A percentile compares a stretch with the other conserved stretches of the same genome.
These are phyloP conservation scores for Cytospora piceae DNA, from an alignment of 2,329 filamentous ascomycete species.

Conservation along the genomic window DNA sequence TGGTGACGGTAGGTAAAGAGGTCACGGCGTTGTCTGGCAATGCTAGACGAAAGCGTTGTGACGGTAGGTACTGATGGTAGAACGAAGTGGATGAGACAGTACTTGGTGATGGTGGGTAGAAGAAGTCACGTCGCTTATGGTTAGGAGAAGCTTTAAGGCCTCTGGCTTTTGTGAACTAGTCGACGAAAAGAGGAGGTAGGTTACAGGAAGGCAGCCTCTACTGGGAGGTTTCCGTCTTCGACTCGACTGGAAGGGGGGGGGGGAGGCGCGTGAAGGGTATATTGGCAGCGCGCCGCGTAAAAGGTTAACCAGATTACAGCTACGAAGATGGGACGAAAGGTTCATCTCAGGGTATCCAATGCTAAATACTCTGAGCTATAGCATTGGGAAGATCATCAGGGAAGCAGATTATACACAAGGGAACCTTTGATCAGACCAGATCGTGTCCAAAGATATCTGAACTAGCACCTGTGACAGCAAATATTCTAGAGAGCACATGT, in stretches of 20 bases:
- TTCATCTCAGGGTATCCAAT: background rate
- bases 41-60: too few species aligned
- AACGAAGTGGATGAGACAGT: background rate
- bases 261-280: background rate
- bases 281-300: background rate
- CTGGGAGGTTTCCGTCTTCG: background rate
- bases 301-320: background rate
- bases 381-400: background rate
- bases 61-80: background rate
- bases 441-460: background rate
- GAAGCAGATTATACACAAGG: background rate
- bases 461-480: background rate
- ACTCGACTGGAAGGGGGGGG: background rate
- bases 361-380: background rate
- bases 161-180: background rate
- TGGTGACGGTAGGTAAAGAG: too few species aligned
- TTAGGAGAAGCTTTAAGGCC: background rate
- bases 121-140: background rate
- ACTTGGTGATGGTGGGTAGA: background rate
- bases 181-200: background rate
- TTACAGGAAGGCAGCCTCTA: background rate
- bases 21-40: too few species aligned
- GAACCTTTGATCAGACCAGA: background rate
- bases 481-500: too few species aligned
- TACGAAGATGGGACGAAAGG: background rate